Evolutionary conservation across 331 rosid genomes (phyloP).

Genomic region (Acacia pycnantha): DNA sequence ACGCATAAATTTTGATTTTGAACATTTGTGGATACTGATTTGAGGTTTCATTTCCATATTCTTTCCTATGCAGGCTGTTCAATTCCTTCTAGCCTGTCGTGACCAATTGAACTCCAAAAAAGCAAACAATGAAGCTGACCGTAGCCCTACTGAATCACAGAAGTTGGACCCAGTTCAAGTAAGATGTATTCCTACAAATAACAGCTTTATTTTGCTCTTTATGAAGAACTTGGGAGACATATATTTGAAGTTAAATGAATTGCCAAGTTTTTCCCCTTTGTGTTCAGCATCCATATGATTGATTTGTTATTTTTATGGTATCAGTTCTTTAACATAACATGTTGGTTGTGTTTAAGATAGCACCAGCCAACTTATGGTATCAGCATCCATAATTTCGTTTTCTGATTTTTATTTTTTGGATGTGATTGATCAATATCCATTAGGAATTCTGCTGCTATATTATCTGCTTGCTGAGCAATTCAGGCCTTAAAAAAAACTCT

Average conservation of each 20-base stretch:
- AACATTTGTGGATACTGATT: conserved; percentile 15
- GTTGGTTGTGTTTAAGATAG: not conserved
- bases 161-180: conserved; percentile 85
- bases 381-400: no score
- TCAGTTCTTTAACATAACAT: not conserved
- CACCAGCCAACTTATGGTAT: no score
- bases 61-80: conserved; percentile 69
- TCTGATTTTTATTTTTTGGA: no score
- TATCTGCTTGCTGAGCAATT: no score
- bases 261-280: not conserved
- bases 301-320: conserved; percentile 7
- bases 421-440: no score
- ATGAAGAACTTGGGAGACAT: not conserved
- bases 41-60: conserved; percentile 10
- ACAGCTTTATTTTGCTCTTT: conserved; percentile 11
- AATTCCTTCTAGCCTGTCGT: conserved; percentile 60
- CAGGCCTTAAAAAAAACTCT: no score
- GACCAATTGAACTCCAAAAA: conserved; percentile 44
- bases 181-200: conserved; percentile 30
- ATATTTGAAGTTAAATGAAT: conserved; percentile 15
- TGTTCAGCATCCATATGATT: not conserved
- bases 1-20: not conserved
- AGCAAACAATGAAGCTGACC: conserved; percentile 34
- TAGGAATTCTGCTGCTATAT: no score
- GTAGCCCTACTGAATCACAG: conserved; percentile 44